A percentile compares a stretch with the other conserved stretches of the same genome.
Evolutionary conservation across 2,329 filamentous ascomycete species (phyloP).

Genomic region (Calcarisporium arbuscula): DNA sequence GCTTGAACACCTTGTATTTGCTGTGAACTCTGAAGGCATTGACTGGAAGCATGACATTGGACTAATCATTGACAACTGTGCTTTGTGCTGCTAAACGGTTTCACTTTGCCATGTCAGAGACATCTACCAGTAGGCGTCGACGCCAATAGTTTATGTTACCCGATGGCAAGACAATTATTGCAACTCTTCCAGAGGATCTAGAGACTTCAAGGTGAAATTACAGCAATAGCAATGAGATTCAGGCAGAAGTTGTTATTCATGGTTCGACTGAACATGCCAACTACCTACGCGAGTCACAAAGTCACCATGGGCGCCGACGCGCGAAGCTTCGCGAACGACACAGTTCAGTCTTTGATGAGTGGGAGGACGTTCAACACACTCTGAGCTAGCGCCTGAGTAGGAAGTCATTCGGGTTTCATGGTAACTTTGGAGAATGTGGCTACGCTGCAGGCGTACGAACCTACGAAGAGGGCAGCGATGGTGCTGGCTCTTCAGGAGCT

Average conservation of each 20-base stretch:
- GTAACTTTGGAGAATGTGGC: constrained; percentile 58
- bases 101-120: constrained; percentile 11
- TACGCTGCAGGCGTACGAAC: constrained; percentile 53
- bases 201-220: constrained; percentile 40
- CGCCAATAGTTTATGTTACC: constrained; percentile 49
- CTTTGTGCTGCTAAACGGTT: constrained; percentile 2
- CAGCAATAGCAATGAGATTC: constrained; percentile 19
- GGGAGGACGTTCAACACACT: constrained; percentile 44
- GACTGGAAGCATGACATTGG: too few relatives aligned
- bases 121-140: constrained; percentile 23
- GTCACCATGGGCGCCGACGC: constrained; percentile 44
- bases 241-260: constrained; percentile 52
- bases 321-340: constrained; percentile 41
- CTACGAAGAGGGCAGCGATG: constrained; percentile 24
- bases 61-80: too few relatives aligned
- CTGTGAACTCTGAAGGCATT: too few relatives aligned
- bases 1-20: too few relatives aligned
- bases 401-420: constrained; percentile 49
- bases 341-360: constrained; percentile 46
- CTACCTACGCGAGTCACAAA: constrained; percentile 43
- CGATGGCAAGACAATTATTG: constrained; percentile 48
- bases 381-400: constrained; percentile 49
- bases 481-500: constrained; percentile 11
- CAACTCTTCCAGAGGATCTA: constrained; percentile 50
- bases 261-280: constrained; percentile 42